These are phyloP conservation scores for Anastatica hierochuntica DNA, from an alignment of 345 rosid genomes.

Conservation along the genomic window DNA sequence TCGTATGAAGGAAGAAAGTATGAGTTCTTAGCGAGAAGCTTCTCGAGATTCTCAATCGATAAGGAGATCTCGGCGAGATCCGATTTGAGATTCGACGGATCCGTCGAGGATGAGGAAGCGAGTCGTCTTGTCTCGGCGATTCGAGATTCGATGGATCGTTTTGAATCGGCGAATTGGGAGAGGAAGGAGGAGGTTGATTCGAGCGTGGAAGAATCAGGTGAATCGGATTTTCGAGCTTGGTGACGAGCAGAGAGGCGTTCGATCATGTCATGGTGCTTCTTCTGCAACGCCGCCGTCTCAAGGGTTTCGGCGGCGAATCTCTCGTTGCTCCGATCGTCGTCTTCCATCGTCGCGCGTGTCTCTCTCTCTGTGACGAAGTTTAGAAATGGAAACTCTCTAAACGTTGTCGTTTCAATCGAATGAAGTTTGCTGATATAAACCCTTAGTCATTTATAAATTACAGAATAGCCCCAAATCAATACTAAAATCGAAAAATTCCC, in stretches of 20 bases:
- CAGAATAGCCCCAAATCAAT: too few species aligned
- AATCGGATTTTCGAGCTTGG: constrained; percentile 44
- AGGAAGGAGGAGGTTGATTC: constrained; percentile 53
- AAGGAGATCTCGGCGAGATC: constrained; percentile 42
- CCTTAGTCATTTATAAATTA: too few species aligned
- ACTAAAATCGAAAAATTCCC: too few species aligned
- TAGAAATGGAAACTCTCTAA: not conserved
- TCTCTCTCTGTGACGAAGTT: not conserved
- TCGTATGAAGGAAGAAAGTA: constrained; percentile 72
- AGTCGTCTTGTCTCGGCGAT: constrained; percentile 30
- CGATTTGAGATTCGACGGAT: constrained; percentile 35
- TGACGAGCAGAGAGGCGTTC: constrained; percentile 74
- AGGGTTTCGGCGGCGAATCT: not conserved
- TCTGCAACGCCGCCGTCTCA: constrained; percentile 28
- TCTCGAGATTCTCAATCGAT: constrained; percentile 56
- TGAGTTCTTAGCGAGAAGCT: constrained; percentile 65
- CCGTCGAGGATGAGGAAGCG: constrained; percentile 22
- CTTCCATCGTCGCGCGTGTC: constrained; percentile 23
- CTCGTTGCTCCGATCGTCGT: not conserved
- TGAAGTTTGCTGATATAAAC: too few species aligned
- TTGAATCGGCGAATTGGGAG: constrained; percentile 47
- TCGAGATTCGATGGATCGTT: constrained; percentile 41
- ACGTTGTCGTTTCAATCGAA: not conserved
- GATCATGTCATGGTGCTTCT: constrained; percentile 68
- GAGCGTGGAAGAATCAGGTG: constrained; percentile 26